These are phyloP conservation scores for Ephemerocybe angulata DNA, from an alignment of 768 basidiomycete species.

Conservation along the genomic window DNA sequence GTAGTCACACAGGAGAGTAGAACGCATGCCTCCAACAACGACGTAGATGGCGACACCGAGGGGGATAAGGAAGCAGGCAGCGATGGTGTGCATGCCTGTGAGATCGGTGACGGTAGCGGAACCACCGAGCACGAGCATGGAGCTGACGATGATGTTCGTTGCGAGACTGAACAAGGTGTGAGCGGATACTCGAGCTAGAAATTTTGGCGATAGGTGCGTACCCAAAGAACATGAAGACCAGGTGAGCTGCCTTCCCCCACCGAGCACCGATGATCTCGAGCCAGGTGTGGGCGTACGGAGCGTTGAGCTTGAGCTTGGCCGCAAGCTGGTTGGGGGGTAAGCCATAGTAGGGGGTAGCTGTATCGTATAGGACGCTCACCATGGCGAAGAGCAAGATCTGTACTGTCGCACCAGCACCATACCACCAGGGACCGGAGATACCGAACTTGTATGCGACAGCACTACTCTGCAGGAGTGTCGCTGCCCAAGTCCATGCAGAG, in stretches of 20 bases:
- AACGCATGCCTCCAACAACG: slow-evolving; percentile 82
- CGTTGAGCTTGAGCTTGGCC: slow-evolving; percentile 88
- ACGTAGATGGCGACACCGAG: slow-evolving; percentile 87
- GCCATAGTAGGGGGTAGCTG: neutral
- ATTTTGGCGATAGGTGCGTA: slow-evolving; percentile 25
- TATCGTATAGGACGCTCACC: slow-evolving; percentile 30
- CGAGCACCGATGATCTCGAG: slow-evolving; percentile 78
- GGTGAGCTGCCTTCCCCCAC: slow-evolving; percentile 79
- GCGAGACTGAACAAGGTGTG: slow-evolving; percentile 69
- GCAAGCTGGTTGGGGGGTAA: slow-evolving; percentile 52
- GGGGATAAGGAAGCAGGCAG: slow-evolving; percentile 91
- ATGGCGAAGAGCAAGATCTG: slow-evolving; percentile 89
- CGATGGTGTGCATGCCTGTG: slow-evolving; percentile 88
- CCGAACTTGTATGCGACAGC: slow-evolving; percentile 85
- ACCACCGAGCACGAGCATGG: slow-evolving; percentile 75
- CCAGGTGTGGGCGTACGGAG: slow-evolving; percentile 85
- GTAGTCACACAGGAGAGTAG: slow-evolving; percentile 83
- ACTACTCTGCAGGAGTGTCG: slow-evolving; percentile 75
- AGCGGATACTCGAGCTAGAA: too few relatives aligned
- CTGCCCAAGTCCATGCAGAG: slow-evolving; percentile 90
- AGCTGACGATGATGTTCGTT: slow-evolving; percentile 90
- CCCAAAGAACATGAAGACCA: slow-evolving; percentile 89
- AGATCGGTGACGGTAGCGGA: slow-evolving; percentile 85
- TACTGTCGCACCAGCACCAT: slow-evolving; percentile 84
- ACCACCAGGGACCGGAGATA: slow-evolving; percentile 88